Base-by-base conservation (phyloP, 2,329 filamentous ascomycete species). In the Exophiala aquamarina region DNA sequence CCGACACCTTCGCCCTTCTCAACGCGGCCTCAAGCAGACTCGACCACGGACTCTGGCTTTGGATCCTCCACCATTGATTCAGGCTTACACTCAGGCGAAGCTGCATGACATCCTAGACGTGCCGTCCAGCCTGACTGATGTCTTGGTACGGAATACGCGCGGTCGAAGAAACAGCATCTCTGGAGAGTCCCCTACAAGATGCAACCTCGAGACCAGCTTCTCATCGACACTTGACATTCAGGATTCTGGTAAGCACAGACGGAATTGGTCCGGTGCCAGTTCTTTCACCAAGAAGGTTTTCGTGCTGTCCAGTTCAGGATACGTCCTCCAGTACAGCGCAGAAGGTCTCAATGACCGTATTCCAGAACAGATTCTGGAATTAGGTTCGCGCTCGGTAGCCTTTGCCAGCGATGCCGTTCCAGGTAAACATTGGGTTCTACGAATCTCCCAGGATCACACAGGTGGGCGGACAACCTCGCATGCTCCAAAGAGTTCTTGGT, bases 11-110 rank as follows among this genome's bases (percentile, higher is more conserved):
- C 29, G 31, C 3, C 15, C 19, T 4, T 38, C 49, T 11, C 44
- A 37, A 15, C 50, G 43, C 8, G 34, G 15, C 26, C 14, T 19
- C 4, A 43, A 43, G 37, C 41, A 43, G 14, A 33, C 26, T 17
- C 13, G 32, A 21, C 18, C 46, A 15, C 19, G 41, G 35, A 45
- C 56, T 57, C 14, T 45, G 17, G 35, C 59, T 47, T 88, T 83
- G 83, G 78, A 81, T 46, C 79, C 84, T 13, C 87, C 89, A 5
- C 87, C 89, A 2, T 71, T 96, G 10, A 94, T 91, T 65, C 87
- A 95, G 64, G 89, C 88, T 10, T 95, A 90, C 63, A 86, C 88
- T 0, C 90, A 95, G 66, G 83, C 89, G 2, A 78, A 89, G 56
- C 90, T 87, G 61, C 81, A 93, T 64, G 83, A 81, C 9, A 82